A percentile compares a stretch with the other conserved stretches of the same genome.
phyloP scores from a whole-genome alignment of 352 stramenopile species.

The Phytophthora uliginosa region DNA sequence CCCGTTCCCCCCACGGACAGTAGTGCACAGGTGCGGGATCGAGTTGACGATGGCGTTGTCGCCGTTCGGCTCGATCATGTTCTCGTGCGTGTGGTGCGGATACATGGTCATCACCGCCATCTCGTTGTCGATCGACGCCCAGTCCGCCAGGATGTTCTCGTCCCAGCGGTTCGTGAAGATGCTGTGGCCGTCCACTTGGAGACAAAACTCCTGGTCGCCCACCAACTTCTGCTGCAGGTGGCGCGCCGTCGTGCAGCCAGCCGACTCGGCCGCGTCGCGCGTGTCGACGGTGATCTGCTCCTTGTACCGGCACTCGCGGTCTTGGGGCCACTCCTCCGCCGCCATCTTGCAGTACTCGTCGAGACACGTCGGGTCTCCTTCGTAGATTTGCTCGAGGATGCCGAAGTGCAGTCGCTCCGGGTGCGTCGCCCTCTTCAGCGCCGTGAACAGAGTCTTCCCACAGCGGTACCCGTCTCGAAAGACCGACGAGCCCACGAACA shows the following conservation, averaged over 20 bases:
- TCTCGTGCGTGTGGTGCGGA: constrained; percentile 75
- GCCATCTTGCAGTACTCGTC: constrained; percentile 85
- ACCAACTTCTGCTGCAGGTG: constrained; percentile 83
- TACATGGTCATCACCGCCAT: constrained; percentile 86
- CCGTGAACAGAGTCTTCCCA: constrained; percentile 83
- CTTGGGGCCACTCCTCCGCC: constrained; percentile 60
- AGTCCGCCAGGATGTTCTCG: constrained; percentile 70
- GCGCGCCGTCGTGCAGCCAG: constrained; percentile 74
- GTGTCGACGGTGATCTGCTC: constrained; percentile 74
- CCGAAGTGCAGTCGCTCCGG: constrained; percentile 81
- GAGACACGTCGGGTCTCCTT: constrained; percentile 71
- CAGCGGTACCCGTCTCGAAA: constrained; percentile 85
- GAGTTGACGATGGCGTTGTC: constrained; percentile 72
- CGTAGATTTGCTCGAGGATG: constrained; percentile 83
- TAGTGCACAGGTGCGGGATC: constrained; percentile 79
- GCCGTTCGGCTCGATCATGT: constrained; percentile 75
- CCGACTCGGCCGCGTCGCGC: constrained; percentile 70
- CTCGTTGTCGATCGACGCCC: constrained; percentile 76
- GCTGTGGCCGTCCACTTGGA: constrained; percentile 85
- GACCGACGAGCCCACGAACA: constrained; percentile 79
- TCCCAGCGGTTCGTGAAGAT: constrained; percentile 89
- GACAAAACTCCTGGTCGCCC: constrained; percentile 76
- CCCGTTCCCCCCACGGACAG: constrained; percentile 57
- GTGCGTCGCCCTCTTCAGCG: constrained; percentile 65
- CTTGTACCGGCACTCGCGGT: constrained; percentile 67